Evolutionary conservation across 1,139 yeast genomes (phyloP).

Genomic region (Saccharomyces pastorianus): DNA sequence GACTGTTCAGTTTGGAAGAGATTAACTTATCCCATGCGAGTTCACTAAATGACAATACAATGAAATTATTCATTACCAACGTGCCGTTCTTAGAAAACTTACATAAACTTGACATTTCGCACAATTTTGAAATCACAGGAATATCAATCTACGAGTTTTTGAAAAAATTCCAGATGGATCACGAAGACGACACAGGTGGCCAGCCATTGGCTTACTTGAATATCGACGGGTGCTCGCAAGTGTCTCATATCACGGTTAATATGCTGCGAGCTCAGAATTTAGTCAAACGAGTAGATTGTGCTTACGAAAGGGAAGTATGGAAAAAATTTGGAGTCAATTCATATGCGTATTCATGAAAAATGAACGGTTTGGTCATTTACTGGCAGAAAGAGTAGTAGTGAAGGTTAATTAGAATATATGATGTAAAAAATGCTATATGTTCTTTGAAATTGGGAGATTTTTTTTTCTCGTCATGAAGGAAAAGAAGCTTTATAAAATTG

Average conservation of each 20-base stretch:
- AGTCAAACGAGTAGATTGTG: conserved; percentile 21
- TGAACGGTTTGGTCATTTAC: no score
- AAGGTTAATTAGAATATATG: background rate
- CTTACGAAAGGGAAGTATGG: conserved; percentile 27
- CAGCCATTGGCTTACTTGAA: conserved; percentile 17
- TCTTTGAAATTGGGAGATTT: background rate
- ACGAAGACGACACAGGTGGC: conserved; percentile 7
- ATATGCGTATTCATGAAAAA: conserved; percentile 11
- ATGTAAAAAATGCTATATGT: background rate
- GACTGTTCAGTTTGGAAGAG: conserved; percentile 16
- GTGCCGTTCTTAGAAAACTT: conserved; percentile 13
- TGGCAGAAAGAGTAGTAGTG: background rate
- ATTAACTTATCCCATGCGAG: conserved; percentile 24
- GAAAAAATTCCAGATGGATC: conserved; percentile 10
- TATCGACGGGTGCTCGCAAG: conserved; percentile 24
- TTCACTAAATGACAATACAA: conserved; percentile 17
- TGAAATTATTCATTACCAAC: conserved; percentile 14
- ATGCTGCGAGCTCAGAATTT: conserved; percentile 18
- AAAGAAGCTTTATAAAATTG: no score
- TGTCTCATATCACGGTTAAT: conserved; percentile 26
- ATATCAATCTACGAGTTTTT: conserved; percentile 27
- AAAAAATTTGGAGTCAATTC: conserved; percentile 27
- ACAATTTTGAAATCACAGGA: conserved; percentile 27
- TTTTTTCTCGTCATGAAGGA: no score
- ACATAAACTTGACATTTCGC: conserved; percentile 23